These are phyloP conservation scores for Chrysoporthe deuterocubensis DNA, from an alignment of 2,329 filamentous ascomycete species.

Conservation along the genomic window DNA sequence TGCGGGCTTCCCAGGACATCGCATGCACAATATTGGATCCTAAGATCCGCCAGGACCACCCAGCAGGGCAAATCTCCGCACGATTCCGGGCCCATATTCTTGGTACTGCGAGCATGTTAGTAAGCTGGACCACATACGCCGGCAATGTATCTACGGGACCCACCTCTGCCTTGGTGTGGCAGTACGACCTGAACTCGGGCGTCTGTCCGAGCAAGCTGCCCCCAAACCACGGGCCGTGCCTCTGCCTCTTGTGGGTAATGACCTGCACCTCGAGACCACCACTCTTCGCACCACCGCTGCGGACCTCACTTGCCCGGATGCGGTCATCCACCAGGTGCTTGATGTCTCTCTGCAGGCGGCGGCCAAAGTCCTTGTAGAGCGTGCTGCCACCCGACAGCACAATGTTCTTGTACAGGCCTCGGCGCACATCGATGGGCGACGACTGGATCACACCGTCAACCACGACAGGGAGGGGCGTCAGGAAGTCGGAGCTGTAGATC, in stretches of 20 bases:
- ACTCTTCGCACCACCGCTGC: constrained; percentile 89
- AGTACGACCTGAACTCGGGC: constrained; percentile 97
- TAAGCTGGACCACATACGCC: constrained; percentile 27
- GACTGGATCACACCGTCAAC: constrained; percentile 98
- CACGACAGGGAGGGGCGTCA: constrained; percentile 90
- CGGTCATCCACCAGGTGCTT: constrained; percentile 92
- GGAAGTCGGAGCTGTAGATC: constrained; percentile 98
- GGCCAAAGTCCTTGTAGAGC: constrained; percentile 97
- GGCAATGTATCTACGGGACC: neutral
- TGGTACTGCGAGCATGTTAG: constrained; percentile 68
- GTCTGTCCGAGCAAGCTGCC: constrained; percentile 96
- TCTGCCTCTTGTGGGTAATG: constrained; percentile 95
- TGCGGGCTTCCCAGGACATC: neutral
- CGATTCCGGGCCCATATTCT: constrained; percentile 94
- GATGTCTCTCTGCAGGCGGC: constrained; percentile 94
- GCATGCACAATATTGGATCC: constrained; percentile 4
- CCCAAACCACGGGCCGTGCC: constrained; percentile 98
- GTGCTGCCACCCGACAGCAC: constrained; percentile 96
- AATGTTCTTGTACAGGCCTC: constrained; percentile 99
- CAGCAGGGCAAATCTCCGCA: constrained; percentile 89
- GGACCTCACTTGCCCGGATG: constrained; percentile 88
- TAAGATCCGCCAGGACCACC: constrained; percentile 87
- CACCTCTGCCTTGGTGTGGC: constrained; percentile 86
- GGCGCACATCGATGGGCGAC: constrained; percentile 94
- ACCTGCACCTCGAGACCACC: constrained; percentile 96